Base-by-base conservation (phyloP, 2,329 filamentous ascomycete genomes). In the Tolypocladium capitatum region DNA sequence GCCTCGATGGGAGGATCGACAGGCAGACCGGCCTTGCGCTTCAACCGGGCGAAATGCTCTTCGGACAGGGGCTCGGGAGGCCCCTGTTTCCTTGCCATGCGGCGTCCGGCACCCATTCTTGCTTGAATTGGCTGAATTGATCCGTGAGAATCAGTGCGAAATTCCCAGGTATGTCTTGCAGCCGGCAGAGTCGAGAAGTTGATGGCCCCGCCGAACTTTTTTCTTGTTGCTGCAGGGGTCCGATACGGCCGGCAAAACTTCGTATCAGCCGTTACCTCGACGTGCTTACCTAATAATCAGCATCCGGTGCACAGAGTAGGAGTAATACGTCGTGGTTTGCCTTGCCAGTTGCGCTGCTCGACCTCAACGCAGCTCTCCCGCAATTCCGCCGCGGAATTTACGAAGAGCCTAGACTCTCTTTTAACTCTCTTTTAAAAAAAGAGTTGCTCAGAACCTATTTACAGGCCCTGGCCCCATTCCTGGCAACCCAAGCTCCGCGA, bases 71-170 rank as follows among this genome's bases (percentile, higher is more conserved):
- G 76, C 60, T 84, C 79, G 47, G 92, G 92, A 54, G 84, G 75
- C 48, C 89, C 91, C 77, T 97, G 92, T 71, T 96, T 96, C 67
- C 90, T 86, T 45, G 51, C 51, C 83, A 96, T 94, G 60, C 90
- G 87, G 64, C 89, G 85, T 65, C 89, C 86, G 52, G 81, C 79
- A 73, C 88, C 90, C 90, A 95, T 95, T 61, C 64, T 80, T 63
- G 63, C 55, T 49, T 53, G 48, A 53, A 50, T 49, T 33, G 51
- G 45, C 10, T 40, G 35, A 50, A 46, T 49, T 41, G 45, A 45
- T 16, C 46, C 34, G 46, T 47, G 46, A 42, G 35, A 47, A 48
- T 47, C 21, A 27, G 27, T 40, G 18, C 18, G 4, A 20, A 30
- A 38, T 14, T 44, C 32, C n/a, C 30, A 20, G 46, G 46, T 16